phyloP scores from a whole-genome alignment of 139 green algal species.

The Volvox reticuliferus region DNA sequence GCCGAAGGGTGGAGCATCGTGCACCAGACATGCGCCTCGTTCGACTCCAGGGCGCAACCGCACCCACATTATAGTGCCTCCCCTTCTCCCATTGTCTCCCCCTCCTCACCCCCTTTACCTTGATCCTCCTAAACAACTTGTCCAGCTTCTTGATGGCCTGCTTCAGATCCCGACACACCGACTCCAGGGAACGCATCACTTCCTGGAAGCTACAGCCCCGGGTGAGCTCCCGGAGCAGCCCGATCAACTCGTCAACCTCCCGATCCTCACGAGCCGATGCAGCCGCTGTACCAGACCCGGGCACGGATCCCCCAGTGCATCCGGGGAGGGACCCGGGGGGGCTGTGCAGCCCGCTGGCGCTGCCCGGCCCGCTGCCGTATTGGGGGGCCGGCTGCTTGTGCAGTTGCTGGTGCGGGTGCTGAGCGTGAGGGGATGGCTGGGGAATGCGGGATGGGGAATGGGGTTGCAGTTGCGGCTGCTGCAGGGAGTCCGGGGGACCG shows the following conservation, averaged over 20 bases:
- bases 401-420: neutral
- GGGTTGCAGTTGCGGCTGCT: neutral
- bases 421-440: neutral
- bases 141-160: conserved; percentile 73
- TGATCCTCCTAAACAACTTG: conserved; percentile 58
- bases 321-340: neutral
- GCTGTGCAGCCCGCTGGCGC: neutral
- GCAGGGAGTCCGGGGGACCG: neutral
- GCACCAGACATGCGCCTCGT: too few relatives aligned
- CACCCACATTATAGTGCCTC: neutral
- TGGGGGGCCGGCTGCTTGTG: neutral
- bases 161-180: conserved; percentile 59
- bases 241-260: conserved; percentile 61
- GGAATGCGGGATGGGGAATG: neutral
- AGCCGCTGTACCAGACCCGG: neutral
- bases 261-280: conserved; percentile 32
- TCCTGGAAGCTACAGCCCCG: conserved; percentile 64
- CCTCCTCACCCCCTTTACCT: conserved; percentile 27
- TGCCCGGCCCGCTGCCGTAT: neutral
- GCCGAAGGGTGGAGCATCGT: too few relatives aligned
- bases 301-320: neutral
- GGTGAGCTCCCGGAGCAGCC: conserved; percentile 60
- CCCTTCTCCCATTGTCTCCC: neutral
- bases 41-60: too few relatives aligned
- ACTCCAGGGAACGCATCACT: conserved; percentile 58